phyloP scores from a whole-genome alignment of 2,329 filamentous ascomycete genomes.

The Allantophomopsis cytisporea region DNA sequence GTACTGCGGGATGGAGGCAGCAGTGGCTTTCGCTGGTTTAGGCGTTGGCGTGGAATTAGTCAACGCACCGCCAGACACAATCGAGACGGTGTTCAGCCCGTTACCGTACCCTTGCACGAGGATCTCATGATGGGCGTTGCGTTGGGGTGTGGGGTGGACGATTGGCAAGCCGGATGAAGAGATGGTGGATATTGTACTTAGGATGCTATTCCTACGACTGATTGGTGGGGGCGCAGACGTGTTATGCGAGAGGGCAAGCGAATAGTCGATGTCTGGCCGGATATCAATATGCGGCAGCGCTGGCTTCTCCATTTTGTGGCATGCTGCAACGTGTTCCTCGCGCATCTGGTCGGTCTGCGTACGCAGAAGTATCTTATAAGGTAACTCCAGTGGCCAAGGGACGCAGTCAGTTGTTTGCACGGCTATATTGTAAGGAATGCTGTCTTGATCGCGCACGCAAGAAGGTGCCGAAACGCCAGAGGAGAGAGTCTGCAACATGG shows the following conservation, averaged over 20 bases:
- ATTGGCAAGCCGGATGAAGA: not conserved
- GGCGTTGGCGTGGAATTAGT: too few relatives aligned
- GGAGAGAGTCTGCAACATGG: slow-evolving; percentile 57
- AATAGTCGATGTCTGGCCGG: slow-evolving; percentile 42
- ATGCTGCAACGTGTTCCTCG: slow-evolving; percentile 3
- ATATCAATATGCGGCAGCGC: slow-evolving; percentile 23
- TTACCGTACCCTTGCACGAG: slow-evolving; percentile 40
- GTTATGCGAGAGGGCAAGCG: slow-evolving; percentile 21
- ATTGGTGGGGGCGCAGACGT: slow-evolving; percentile 8
- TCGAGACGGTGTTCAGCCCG: slow-evolving; percentile 24
- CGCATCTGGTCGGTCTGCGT: slow-evolving; percentile 9
- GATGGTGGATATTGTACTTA: slow-evolving; percentile 5
- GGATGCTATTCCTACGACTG: slow-evolving; percentile 4
- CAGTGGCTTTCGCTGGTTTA: too few relatives aligned
- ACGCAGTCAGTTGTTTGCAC: slow-evolving; percentile 11
- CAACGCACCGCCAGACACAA: too few relatives aligned
- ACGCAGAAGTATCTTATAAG: slow-evolving; percentile 6
- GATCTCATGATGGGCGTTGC: slow-evolving; percentile 32
- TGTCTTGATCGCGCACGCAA: slow-evolving; percentile 43
- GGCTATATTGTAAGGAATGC: slow-evolving; percentile 37
- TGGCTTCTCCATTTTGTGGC: not conserved
- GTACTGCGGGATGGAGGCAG: too few relatives aligned
- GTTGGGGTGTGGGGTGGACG: slow-evolving; percentile 9
- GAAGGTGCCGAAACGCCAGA: slow-evolving; percentile 46
- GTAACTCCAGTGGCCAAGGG: slow-evolving; percentile 12